Conservation (phyloP, 352 stramenopile genomes). For the Thraustochytrium striatum region DNA sequence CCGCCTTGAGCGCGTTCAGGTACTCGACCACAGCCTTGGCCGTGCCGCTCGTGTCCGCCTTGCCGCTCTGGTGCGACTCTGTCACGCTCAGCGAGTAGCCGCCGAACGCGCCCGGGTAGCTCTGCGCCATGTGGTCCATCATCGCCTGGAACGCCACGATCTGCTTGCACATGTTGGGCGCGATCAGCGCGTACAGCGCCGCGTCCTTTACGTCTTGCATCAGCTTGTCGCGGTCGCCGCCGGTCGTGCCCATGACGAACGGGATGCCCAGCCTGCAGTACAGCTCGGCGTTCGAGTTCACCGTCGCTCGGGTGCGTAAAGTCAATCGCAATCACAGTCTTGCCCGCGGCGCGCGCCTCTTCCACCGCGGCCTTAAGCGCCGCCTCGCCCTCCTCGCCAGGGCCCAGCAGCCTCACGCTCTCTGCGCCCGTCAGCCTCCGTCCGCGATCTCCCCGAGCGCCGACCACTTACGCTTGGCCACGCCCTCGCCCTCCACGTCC, state of each 20-base stretch:
- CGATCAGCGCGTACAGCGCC: conserved; percentile 72
- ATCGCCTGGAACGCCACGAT: conserved; percentile 79
- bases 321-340: conserved; percentile 46
- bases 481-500: not conserved
- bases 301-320: conserved; percentile 44
- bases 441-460: too few species aligned
- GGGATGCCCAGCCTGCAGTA: conserved; percentile 69
- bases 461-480: not conserved
- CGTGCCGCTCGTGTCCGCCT: conserved; percentile 77
- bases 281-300: conserved; percentile 64
- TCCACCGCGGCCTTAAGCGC: conserved; percentile 14
- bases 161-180: conserved; percentile 83
- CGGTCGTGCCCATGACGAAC: conserved; percentile 83
- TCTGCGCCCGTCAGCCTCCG: not conserved
- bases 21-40: conserved; percentile 72
- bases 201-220: conserved; percentile 60
- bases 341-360: conserved; percentile 17
- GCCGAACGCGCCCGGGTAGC: conserved; percentile 70
- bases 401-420: conserved; percentile 1
- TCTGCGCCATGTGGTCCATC: conserved; percentile 67
- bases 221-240: conserved; percentile 66
- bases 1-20: conserved; percentile 60
- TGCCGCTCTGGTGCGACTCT: conserved; percentile 77
- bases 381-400: conserved; percentile 16
- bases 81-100: conserved; percentile 71